Evolutionary conservation across 2,329 filamentous ascomycete genomes (phyloP).

Genomic region (Aspergillus pseudoterreus): DNA sequence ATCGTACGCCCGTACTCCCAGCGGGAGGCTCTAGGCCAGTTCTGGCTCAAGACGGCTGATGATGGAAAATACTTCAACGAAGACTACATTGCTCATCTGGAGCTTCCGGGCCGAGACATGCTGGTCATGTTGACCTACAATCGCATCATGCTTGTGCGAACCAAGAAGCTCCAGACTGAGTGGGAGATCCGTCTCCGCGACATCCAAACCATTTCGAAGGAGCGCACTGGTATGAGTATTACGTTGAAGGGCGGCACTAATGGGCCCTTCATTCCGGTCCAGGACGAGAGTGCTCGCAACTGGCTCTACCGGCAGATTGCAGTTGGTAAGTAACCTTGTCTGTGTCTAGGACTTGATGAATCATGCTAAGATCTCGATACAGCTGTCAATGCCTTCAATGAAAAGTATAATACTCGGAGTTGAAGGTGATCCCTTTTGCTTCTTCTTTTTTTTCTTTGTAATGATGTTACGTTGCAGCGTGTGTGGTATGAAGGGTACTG

Average conservation of each 20-base stretch:
- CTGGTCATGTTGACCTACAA: constrained; percentile 84
- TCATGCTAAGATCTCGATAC: constrained; percentile 10
- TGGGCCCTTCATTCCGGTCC: constrained; percentile 89
- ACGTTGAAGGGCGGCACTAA: constrained; percentile 85
- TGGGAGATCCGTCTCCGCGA: constrained; percentile 97
- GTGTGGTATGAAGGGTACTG: not conserved
- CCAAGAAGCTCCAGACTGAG: constrained; percentile 78
- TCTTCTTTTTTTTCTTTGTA: not conserved
- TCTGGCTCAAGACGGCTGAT: constrained; percentile 97
- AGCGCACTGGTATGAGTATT: constrained; percentile 88
- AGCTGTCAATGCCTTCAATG: constrained; percentile 65
- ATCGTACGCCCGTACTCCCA: constrained; percentile 93
- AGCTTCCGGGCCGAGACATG: constrained; percentile 83
- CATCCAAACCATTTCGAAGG: constrained; percentile 94
- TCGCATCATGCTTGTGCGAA: constrained; percentile 85
- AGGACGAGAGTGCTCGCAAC: constrained; percentile 73
- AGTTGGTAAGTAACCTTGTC: constrained; percentile 41
- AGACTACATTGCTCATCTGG: constrained; percentile 92
- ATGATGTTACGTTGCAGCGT: constrained; percentile 7
- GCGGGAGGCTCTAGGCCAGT: constrained; percentile 92
- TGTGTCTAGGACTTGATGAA: not conserved
- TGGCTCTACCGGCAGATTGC: constrained; percentile 66
- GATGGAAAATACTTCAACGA: constrained; percentile 98
- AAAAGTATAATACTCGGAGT: constrained; percentile 53
- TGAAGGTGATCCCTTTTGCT: not conserved